phyloP scores from a whole-genome alignment of 768 basidiomycete genomes.

The Suillus cothurnatus region DNA sequence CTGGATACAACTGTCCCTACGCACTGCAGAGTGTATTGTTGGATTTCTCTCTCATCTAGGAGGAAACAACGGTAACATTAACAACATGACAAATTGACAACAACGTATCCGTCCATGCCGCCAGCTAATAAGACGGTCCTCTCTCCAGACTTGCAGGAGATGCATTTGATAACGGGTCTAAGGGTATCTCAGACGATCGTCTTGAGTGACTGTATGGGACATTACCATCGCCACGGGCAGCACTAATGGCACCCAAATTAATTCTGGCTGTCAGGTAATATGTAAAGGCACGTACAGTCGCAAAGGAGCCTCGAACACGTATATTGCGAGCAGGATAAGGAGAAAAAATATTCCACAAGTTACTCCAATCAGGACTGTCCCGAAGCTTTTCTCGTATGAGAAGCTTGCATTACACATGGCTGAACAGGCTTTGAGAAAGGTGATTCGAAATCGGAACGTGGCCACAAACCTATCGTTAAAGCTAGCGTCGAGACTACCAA shows the following conservation, averaged over 20 bases:
- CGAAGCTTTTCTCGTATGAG: background rate
- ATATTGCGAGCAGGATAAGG: background rate
- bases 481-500: background rate
- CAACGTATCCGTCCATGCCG: background rate
- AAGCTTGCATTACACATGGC: background rate
- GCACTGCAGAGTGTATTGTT: no score
- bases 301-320: background rate
- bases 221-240: background rate
- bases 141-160: background rate
- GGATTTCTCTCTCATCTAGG: background rate
- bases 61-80: background rate
- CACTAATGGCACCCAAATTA: background rate
- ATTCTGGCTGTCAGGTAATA: background rate
- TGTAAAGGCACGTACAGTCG: background rate
- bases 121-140: background rate
- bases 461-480: background rate
- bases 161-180: no score
- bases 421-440: background rate
- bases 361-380: background rate
- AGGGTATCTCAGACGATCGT: no score
- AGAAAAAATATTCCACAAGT: rapidly evolving
- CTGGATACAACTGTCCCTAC: no score
- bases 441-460: background rate
- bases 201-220: no score
- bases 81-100: background rate